phyloP scores from a whole-genome alignment of 352 stramenopile genomes.

The Pilasporangium apinafurcum region DNA sequence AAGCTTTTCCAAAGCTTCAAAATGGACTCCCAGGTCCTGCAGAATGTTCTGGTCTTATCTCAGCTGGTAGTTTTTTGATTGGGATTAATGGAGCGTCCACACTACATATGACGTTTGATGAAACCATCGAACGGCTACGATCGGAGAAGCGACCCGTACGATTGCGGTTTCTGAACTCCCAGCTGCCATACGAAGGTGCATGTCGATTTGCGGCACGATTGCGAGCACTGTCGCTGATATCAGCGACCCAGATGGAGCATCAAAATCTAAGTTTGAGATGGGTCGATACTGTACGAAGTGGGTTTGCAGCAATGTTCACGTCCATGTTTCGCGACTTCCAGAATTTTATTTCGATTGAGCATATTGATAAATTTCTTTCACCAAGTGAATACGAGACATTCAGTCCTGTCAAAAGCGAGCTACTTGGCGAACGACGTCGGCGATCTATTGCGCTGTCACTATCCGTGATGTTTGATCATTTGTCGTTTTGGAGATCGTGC shows the following conservation, averaged over 20 bases:
- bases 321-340: conserved; percentile 57
- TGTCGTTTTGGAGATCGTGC: conserved; percentile 24
- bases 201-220: conserved; percentile 55
- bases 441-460: conserved; percentile 42
- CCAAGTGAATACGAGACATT: too few relatives aligned
- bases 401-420: background rate
- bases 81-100: conserved; percentile 67
- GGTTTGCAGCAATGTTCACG: conserved; percentile 61
- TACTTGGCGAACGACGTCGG: conserved; percentile 8
- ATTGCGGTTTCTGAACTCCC: conserved; percentile 55
- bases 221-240: conserved; percentile 45
- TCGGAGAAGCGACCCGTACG: conserved; percentile 38
- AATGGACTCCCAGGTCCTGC: conserved; percentile 57
- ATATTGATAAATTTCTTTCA: conserved; percentile 2
- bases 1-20: conserved; percentile 46
- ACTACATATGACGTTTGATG: conserved; percentile 50
- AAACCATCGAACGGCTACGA: conserved; percentile 54
- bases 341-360: conserved; percentile 37
- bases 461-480: conserved; percentile 46
- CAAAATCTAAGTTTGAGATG: conserved; percentile 38
- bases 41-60: conserved; percentile 44
- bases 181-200: conserved; percentile 40
- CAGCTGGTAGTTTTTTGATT: conserved; percentile 52
- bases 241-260: conserved; percentile 28
- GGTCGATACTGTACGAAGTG: conserved; percentile 52